Conservation (phyloP, 2,329 filamentous ascomycete genomes). For the Penicillium sp. region DNA sequence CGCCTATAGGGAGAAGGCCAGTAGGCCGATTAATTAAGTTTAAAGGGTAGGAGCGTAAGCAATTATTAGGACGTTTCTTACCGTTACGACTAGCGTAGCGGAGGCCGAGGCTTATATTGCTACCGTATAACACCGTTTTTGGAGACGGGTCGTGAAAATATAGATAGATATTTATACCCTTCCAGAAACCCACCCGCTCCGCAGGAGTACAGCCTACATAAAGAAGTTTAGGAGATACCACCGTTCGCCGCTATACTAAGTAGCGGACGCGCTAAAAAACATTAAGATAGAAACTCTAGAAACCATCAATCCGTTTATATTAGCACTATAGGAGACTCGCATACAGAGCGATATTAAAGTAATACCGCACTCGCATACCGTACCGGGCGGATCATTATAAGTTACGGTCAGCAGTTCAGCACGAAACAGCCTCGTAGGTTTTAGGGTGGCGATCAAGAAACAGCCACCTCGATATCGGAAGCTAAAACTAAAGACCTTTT, state of each 20-base stretch:
- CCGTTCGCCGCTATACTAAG: slow-evolving; percentile 19
- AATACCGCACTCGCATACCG: slow-evolving; percentile 3
- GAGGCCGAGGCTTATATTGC: slow-evolving; percentile 35
- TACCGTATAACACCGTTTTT: slow-evolving; percentile 26
- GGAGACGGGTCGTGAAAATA: slow-evolving; percentile 29
- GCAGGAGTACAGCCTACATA: slow-evolving; percentile 19
- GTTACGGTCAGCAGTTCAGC: neutral
- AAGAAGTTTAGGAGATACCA: slow-evolving; percentile 25
- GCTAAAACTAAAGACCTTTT: neutral
- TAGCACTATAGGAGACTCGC: too few species aligned
- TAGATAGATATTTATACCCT: slow-evolving; percentile 26
- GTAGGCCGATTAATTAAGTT: slow-evolving; percentile 31
- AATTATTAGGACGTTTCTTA: slow-evolving; percentile 35
- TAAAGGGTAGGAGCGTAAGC: slow-evolving; percentile 35
- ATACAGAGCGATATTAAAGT: slow-evolving; percentile 2
- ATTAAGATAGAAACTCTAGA: too few species aligned
- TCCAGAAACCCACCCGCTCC: slow-evolving; percentile 14
- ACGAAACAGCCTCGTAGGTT: neutral
- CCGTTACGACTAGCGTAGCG: slow-evolving; percentile 29
- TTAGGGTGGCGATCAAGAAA: neutral
- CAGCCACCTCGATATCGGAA: neutral
- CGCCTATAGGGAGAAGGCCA: slow-evolving; percentile 26
- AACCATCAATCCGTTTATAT: slow-evolving; percentile 14
- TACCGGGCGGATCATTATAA: neutral
- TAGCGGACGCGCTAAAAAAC: slow-evolving; percentile 13